Evolutionary conservation across 441 rosid genomes (phyloP).

Genomic region (Breynia disticha): DNA sequence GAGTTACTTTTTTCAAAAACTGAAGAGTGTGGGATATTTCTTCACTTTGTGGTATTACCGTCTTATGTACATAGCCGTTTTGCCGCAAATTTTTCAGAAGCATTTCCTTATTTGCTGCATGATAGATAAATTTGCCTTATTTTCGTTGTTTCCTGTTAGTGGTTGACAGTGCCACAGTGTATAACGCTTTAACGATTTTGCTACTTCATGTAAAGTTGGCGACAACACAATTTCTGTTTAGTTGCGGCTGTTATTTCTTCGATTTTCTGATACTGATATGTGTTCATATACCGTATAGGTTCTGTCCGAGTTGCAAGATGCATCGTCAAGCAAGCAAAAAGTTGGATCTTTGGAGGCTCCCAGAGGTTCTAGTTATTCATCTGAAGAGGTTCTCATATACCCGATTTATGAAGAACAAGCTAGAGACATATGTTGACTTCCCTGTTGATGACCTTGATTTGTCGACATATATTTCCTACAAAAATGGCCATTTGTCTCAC

Average conservation of each 20-base stretch:
- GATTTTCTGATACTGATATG: conserved; percentile 17
- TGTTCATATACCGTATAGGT: conserved; percentile 29
- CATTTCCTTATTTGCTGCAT: too few species aligned
- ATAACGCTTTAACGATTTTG: not conserved
- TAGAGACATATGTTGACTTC: conserved; percentile 59
- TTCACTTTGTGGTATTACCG: too few species aligned
- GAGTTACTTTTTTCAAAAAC: too few species aligned
- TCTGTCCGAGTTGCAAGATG: conserved; percentile 55
- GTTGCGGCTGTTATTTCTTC: not conserved
- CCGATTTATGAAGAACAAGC: conserved; percentile 47
- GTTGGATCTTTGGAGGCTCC: conserved; percentile 67
- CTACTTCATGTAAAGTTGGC: not conserved
- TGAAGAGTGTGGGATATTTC: too few species aligned
- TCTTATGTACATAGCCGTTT: too few species aligned
- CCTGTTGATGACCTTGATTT: conserved; percentile 56
- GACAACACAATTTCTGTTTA: not conserved
- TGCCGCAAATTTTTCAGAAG: too few species aligned
- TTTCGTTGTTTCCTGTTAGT: too few species aligned
- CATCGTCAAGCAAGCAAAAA: conserved; percentile 59
- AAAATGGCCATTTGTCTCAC: conserved; percentile 24
- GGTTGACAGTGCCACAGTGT: too few species aligned
- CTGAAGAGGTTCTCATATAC: conserved; percentile 63
- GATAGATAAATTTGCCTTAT: too few species aligned
- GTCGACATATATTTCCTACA: conserved; percentile 35
- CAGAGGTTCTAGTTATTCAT: conserved; percentile 61